phyloP scores from a whole-genome alignment of 257 asterid genomes.

The Fraxinus americana region DNA sequence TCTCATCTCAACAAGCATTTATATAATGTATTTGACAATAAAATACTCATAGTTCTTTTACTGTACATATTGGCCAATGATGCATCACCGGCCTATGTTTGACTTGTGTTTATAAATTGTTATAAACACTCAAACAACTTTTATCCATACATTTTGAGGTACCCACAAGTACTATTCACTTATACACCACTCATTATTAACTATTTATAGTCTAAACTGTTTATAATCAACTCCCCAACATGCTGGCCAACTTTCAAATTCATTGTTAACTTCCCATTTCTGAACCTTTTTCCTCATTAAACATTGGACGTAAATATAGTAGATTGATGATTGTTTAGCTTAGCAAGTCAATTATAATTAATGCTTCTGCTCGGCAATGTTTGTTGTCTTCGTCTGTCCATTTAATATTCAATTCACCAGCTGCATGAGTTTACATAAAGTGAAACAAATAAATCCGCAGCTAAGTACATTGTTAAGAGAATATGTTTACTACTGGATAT shows the following conservation, averaged over 20 bases:
- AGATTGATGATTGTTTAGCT: background rate
- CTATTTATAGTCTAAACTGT: too few species aligned
- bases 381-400: background rate
- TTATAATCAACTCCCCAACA: too few species aligned
- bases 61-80: background rate
- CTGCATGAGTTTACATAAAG: background rate
- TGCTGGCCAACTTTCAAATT: background rate
- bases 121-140: too few species aligned
- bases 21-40: background rate
- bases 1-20: background rate
- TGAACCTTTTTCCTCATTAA: background rate
- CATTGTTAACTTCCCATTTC: background rate
- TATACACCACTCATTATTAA: too few species aligned
- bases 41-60: background rate
- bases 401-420: background rate
- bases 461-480: background rate
- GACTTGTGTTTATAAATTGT: too few species aligned
- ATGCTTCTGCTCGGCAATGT: background rate
- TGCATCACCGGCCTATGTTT: background rate
- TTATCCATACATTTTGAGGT: too few species aligned
- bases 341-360: background rate
- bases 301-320: background rate
- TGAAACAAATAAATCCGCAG: background rate
- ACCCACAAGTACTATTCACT: too few species aligned
- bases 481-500: background rate